Evolutionary conservation across 345 rosid genomes (phyloP).

Genomic region (Salix arbutifolia): DNA sequence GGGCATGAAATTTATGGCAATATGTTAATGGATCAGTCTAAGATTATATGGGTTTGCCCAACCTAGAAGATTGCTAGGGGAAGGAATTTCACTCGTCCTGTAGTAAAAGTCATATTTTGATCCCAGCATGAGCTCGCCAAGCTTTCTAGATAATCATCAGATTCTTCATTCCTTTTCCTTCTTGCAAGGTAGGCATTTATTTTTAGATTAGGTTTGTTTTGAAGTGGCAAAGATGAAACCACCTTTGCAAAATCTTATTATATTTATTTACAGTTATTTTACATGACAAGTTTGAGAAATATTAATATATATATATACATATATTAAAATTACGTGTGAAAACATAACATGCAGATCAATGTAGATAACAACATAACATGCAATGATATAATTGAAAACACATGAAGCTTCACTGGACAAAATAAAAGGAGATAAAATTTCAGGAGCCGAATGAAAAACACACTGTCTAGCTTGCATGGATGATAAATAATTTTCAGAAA

Average conservation of each 20-base stretch:
- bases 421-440: no score
- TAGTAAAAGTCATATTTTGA: neutral
- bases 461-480: no score
- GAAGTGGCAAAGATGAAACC: neutral
- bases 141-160: neutral
- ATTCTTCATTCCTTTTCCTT: neutral
- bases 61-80: neutral
- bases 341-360: no score
- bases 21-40: neutral
- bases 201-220: neutral
- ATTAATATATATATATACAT: no score
- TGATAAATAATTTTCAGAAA: no score
- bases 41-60: no score
- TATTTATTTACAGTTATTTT: neutral
- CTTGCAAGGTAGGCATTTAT: neutral
- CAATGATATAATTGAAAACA: no score
- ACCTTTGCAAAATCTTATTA: neutral
- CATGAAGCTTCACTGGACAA: no score
- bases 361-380: no score
- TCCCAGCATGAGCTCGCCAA: neutral
- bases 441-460: no score
- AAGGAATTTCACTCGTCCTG: neutral
- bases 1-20: neutral
- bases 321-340: no score
- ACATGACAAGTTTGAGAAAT: no score